Percentiles rank a stretch among this genome's conserved stretches.
phyloP scores from a whole-genome alignment of 306 rosid genomes.

The Inga oerstediana region DNA sequence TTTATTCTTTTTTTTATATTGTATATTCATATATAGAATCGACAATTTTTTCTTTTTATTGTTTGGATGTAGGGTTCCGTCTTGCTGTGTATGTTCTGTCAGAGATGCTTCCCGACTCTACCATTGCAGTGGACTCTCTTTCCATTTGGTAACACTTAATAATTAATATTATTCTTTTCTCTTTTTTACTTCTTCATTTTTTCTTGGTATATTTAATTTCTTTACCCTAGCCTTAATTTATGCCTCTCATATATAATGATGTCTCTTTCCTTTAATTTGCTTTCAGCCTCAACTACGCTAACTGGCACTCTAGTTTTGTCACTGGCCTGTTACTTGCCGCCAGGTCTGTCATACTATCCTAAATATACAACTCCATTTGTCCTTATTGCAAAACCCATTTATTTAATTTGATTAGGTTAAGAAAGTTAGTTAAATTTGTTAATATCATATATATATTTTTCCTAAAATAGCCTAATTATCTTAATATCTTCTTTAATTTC shows the following conservation, averaged over 20 bases:
- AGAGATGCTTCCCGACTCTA: background rate
- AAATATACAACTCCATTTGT: too few relatives aligned
- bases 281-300: conserved; percentile 4
- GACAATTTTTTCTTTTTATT: background rate
- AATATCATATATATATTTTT: too few relatives aligned
- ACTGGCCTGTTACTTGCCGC: background rate
- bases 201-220: background rate
- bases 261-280: background rate
- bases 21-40: too few relatives aligned
- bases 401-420: too few relatives aligned
- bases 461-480: too few relatives aligned
- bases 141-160: background rate
- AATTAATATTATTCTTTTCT: background rate
- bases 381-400: too few relatives aligned
- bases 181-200: background rate
- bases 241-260: background rate
- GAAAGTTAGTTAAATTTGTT: too few relatives aligned
- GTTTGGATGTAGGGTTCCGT: background rate
- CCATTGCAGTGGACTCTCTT: background rate
- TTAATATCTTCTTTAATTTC: too few relatives aligned
- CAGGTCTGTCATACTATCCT: background rate
- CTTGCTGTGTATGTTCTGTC: background rate
- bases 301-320: background rate
- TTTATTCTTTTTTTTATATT: background rate
- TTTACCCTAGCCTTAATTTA: background rate